A percentile compares a stretch with the other conserved stretches of the same genome.
Conservation (phyloP, 352 stramenopile species). For the Hyaloperonospora brassicae region DNA sequence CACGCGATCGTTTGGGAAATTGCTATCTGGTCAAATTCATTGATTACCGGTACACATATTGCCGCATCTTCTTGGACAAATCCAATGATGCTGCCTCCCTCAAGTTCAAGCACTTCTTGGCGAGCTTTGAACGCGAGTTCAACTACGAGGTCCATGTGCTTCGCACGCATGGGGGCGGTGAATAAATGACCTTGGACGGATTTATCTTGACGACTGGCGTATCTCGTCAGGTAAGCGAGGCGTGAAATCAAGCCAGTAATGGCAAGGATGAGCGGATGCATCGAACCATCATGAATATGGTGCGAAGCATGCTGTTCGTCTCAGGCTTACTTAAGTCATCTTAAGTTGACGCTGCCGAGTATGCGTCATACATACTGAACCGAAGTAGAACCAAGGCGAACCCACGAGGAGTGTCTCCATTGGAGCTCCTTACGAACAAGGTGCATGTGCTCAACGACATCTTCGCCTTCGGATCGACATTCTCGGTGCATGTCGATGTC, state of each 20-base stretch:
- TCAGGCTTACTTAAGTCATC: not conserved
- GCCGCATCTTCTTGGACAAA: not conserved
- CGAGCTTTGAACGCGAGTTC: not conserved
- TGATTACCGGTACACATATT: not conserved
- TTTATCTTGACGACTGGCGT: not conserved
- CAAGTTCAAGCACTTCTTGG: constrained; percentile 1
- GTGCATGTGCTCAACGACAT: too few species aligned
- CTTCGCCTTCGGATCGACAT: too few species aligned
- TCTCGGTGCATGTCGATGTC: not conserved
- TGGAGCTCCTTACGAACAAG: not conserved
- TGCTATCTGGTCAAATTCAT: too few species aligned
- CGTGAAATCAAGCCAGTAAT: not conserved
- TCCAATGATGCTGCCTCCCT: not conserved
- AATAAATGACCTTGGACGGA: not conserved
- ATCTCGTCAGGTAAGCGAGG: not conserved
- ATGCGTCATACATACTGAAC: not conserved
- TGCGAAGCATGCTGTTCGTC: not conserved
- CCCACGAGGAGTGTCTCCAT: not conserved
- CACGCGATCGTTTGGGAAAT: too few species aligned
- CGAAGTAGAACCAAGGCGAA: not conserved
- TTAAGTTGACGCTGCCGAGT: not conserved
- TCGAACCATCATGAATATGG: constrained; percentile 1
- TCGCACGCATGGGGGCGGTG: not conserved
- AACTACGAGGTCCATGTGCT: not conserved
- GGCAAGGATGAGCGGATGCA: not conserved